phyloP scores from a whole-genome alignment of 805 yeast genomes.

The Saturnispora sekii region DNA sequence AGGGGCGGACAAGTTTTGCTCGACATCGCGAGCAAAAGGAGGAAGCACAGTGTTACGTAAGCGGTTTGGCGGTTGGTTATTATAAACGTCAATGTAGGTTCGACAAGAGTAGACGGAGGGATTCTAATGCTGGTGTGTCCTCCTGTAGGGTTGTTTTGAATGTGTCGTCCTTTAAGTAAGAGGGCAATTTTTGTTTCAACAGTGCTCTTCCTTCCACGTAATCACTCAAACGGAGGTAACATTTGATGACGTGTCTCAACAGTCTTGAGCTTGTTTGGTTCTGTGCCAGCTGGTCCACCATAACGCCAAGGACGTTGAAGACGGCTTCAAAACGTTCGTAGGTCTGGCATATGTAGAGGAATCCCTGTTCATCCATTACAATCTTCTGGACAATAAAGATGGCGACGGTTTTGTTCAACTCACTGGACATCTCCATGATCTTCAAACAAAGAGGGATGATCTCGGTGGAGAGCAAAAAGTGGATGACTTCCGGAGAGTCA shows the following conservation, averaged over 20 bases:
- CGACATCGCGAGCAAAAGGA: background rate
- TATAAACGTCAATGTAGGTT: slow-evolving; percentile 28
- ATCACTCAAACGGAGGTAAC: slow-evolving; percentile 84
- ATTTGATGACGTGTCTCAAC: slow-evolving; percentile 86
- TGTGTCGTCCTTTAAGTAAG: slow-evolving; percentile 79
- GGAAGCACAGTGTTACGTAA: background rate
- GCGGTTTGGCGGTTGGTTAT: background rate
- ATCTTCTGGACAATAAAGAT: slow-evolving; percentile 93
- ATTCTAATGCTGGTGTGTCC: slow-evolving; percentile 79
- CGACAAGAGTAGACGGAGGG: slow-evolving; percentile 72
- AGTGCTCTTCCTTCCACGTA: slow-evolving; percentile 87
- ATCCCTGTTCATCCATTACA: slow-evolving; percentile 82
- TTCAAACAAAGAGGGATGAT: slow-evolving; percentile 90
- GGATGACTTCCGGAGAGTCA: slow-evolving; percentile 91
- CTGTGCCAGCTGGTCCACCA: slow-evolving; percentile 78
- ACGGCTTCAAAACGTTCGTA: slow-evolving; percentile 93
- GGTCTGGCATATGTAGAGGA: slow-evolving; percentile 88
- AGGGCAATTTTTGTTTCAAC: slow-evolving; percentile 73
- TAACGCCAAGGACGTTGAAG: slow-evolving; percentile 68
- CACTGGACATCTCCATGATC: slow-evolving; percentile 93
- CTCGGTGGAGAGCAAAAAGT: slow-evolving; percentile 86
- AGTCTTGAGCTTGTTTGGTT: slow-evolving; percentile 67
- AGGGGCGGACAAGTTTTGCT: background rate
- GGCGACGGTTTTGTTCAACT: slow-evolving; percentile 90
- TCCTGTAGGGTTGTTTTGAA: slow-evolving; percentile 71